Conservation (phyloP, 371 early-diverging fungal genomes). For the Amoeboaphelidium occidentale region DNA sequence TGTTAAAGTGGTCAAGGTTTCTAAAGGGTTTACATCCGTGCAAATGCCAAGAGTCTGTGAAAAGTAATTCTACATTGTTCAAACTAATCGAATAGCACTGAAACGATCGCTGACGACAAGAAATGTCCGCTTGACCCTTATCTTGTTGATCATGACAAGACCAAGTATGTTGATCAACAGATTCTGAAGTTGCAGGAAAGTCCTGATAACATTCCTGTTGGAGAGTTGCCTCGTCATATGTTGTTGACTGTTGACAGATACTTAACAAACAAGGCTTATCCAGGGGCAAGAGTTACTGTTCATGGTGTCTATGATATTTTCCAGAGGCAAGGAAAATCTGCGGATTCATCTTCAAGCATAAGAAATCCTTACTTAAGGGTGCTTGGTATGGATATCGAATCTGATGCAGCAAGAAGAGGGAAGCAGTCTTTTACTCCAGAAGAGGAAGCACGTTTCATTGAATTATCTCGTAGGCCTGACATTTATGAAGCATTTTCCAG, state of each 20-base stretch:
- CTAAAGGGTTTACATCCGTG: conserved; percentile 58
- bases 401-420: conserved; percentile 34
- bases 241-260: conserved; percentile 60
- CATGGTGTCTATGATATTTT: conserved; percentile 93
- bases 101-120: conserved; percentile 5
- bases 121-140: conserved; percentile 87
- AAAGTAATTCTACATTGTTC: conserved; percentile 15
- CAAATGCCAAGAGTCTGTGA: conserved; percentile 69
- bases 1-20: conserved; percentile 46
- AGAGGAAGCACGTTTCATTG: conserved; percentile 72
- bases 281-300: conserved; percentile 79
- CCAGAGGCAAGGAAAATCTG: conserved; percentile 30
- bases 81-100: background rate
- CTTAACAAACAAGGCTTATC: conserved; percentile 72
- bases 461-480: conserved; percentile 59
- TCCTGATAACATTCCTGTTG: conserved; percentile 94
- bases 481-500: conserved; percentile 65
- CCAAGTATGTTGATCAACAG: conserved; percentile 91
- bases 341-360: conserved; percentile 69
- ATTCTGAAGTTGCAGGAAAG: conserved; percentile 93
- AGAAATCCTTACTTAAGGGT: conserved; percentile 79
- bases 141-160: conserved; percentile 82
- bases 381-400: conserved; percentile 64
- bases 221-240: conserved; percentile 94
- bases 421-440: conserved; percentile 50